Evolutionary conservation across 2,329 filamentous ascomycete species (phyloP), one percentile per base, ranked within the genome.

Genomic region (Colletotrichum australisinense): DNA sequence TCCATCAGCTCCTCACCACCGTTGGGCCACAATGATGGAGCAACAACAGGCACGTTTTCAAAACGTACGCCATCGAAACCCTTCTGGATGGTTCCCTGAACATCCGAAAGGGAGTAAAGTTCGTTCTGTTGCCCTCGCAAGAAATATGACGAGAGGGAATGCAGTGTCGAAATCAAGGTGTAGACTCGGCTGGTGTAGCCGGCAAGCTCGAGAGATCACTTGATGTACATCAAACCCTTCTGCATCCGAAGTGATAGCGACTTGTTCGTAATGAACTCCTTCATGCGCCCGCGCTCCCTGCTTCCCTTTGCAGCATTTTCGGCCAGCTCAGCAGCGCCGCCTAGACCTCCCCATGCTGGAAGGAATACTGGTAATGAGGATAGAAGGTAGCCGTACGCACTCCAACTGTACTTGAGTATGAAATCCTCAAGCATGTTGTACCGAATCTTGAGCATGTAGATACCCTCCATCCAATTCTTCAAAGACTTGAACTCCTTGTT

Each of bases 171-270:
- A 79, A 99, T 97, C 53, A 99, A 88, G 12, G 95, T 97, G 85
- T 98, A 99, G 14, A 99, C 95, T 57, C 97, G 92, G 72, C 95
- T 98, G 0, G 97, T 99, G 84, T 98, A 97, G 26, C 97, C 97
- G 5, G 97, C 97, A 42, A 99, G 88, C 81, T 99, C 97, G 1
- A 95, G 46, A 99, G 90, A 80, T 99, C 97, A n/a, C 84, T 99
- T 99, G 87, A 99, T 97, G 75, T 99, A 99, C 97, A 99, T 99
- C 95, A 99, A n/a, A n/a, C n/a, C n/a, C n/a, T n/a, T n/a, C n/a
- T n/a, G 97, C 97, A 83, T 99, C 97, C 11, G 97, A 49, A 99
- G 89, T 19, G 96, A 98, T 38, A 99, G 89, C 97, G n/a, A n/a
- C 83, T 99, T 98, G 85, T 99, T 99, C 14, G 97, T 99, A 83